Conservation (phyloP, 225 moss, liverwort and hornwort genomes). For the Physcomitrium patens region DNA sequence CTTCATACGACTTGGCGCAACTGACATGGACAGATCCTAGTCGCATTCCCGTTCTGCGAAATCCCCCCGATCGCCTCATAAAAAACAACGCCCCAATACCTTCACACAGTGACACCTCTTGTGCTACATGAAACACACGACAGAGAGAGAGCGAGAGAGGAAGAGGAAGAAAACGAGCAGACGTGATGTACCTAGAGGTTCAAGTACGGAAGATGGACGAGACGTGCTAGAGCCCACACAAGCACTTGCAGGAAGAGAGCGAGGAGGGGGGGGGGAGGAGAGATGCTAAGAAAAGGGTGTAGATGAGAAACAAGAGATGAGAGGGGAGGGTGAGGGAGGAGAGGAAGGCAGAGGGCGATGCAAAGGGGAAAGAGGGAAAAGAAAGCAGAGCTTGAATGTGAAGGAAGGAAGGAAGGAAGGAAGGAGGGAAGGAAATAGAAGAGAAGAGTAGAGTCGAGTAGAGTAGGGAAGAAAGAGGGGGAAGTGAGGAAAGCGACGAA, state of each 20-base stretch:
- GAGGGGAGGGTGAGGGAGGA: not conserved
- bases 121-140: not conserved
- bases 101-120: too few species aligned
- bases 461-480: too few species aligned
- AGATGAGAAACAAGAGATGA: too few species aligned
- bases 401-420: too few species aligned
- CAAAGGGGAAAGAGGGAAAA: too few species aligned
- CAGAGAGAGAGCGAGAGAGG: not conserved
- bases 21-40: not conserved
- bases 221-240: not conserved
- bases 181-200: not conserved
- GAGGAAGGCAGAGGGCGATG: not conserved
- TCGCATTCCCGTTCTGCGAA: not conserved
- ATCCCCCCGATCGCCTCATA: not conserved
- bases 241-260: not conserved
- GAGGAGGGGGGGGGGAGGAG: too few species aligned
- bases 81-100: constrained; percentile 1
- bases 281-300: too few species aligned
- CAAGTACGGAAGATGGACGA: not conserved
- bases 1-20: too few species aligned
- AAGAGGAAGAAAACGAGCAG: not conserved
- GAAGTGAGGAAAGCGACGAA: too few species aligned
- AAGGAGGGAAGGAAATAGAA: too few species aligned
- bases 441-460: too few species aligned
- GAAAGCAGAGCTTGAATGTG: not conserved